Evolutionary conservation across 1,139 yeast species (phyloP), one percentile per base, ranked within the genome.

Genomic region (Torulaspora globosa): DNA sequence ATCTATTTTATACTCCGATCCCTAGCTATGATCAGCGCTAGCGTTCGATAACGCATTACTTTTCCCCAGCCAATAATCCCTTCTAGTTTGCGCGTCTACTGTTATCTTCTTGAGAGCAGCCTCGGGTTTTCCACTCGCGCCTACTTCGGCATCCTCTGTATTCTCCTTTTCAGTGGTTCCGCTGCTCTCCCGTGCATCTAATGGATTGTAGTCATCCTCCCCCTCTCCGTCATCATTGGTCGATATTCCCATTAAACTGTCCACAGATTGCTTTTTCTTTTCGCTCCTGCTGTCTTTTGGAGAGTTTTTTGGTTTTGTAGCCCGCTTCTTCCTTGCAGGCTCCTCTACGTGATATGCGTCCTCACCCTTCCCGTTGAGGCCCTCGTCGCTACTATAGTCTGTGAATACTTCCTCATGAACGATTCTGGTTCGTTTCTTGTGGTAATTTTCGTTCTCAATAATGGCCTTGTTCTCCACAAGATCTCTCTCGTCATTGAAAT

Each of bases 401-500:
- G 59, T 54, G 30, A 51, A 50, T 41, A 56, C 56, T 15, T 53
- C 62, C 12, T 52, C 58, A 37, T 55, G 59, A 21, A 50, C 50
- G 28, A 54, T 55, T 36, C 60, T 53, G n/a, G 57, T 55, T 15
- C 65, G 59, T 42, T 56, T 62, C 40, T 54, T 54, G 33, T 58
- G 61, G 40, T 59, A 60, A 14, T 50, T 52, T 43, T 62, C 69
- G 41, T 66, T 64, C 35, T 63, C 69, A 9, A 56, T 55, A 49
- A 71, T 67, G 2, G 92, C 90, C 48, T 78, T 77, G 61, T 85
- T 86, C 8, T 69, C 67, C 1, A 84, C 87, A 50, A 76, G 69
- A 36, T 69, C 70, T 62, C 95, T 74, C 43, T 86, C 95, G 64
- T 87, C 96, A 44, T 77, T 78, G 63, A 87, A 87, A 61, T 85